Evolutionary conservation across 228 moss, liverwort and hornwort genomes (phyloP).

Genomic region (Sphagnum fallax): DNA sequence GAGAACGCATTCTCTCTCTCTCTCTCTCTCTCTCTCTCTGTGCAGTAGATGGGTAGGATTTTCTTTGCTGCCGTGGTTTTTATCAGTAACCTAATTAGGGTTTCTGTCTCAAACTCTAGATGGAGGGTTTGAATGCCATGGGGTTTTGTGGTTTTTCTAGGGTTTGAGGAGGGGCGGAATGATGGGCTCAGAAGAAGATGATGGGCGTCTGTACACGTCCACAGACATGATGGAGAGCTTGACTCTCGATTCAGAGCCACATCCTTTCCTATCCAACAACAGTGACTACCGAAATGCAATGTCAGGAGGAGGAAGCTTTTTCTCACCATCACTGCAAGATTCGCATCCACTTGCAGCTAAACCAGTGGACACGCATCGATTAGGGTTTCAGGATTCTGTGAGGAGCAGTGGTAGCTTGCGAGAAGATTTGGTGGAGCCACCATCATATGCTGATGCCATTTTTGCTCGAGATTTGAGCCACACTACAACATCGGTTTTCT

Average conservation of each 20-base stretch:
- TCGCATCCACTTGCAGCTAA: slow-evolving; percentile 23
- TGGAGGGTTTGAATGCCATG: too few relatives aligned
- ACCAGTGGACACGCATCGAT: slow-evolving; percentile 67
- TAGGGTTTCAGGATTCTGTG: slow-evolving; percentile 67
- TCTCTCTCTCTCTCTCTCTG: too few relatives aligned
- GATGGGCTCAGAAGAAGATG: slow-evolving; percentile 94
- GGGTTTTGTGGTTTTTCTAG: too few relatives aligned
- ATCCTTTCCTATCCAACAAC: slow-evolving; percentile 69
- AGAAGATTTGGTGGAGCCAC: slow-evolving; percentile 83
- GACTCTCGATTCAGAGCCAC: slow-evolving; percentile 76
- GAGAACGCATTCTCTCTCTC: too few relatives aligned
- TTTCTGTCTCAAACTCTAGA: too few relatives aligned
- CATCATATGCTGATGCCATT: slow-evolving; percentile 98
- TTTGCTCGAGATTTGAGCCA: slow-evolving; percentile 75
- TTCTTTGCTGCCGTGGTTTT: too few relatives aligned
- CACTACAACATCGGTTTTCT: slow-evolving; percentile 52
- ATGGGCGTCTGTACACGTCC: slow-evolving; percentile 74
- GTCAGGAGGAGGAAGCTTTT: slow-evolving; percentile 68
- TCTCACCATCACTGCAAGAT: slow-evolving; percentile 52
- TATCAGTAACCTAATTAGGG: too few relatives aligned
- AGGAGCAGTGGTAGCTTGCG: slow-evolving; percentile 53
- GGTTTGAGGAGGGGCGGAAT: slow-evolving; percentile 23
- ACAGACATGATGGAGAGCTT: slow-evolving; percentile 95
- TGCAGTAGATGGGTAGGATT: too few relatives aligned
- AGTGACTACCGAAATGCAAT: slow-evolving; percentile 92